A percentile compares a stretch with the other conserved stretches of the same genome.
These are phyloP conservation scores for Trichomonas vaginalis DNA, from an alignment of 208 protist genomes.

Conservation along the genomic window DNA sequence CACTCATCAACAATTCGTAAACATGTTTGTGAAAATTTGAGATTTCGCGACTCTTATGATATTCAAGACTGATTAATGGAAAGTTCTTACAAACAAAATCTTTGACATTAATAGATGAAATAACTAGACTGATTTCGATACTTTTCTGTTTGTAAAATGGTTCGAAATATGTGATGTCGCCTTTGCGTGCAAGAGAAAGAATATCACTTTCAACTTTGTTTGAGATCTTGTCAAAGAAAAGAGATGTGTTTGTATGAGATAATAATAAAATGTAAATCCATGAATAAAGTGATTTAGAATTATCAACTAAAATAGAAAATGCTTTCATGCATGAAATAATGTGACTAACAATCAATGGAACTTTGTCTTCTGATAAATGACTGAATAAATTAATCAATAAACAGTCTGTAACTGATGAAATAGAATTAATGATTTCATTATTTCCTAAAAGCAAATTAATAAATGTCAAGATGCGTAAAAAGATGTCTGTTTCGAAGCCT, in stretches of 20 bases:
- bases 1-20: background rate
- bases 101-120: background rate
- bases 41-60: background rate
- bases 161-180: background rate
- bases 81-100: background rate
- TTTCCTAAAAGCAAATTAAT: background rate
- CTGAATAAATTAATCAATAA: background rate
- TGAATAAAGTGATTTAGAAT: background rate
- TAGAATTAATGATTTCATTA: background rate
- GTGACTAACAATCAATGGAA: background rate
- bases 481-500: background rate
- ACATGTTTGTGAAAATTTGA: background rate
- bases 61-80: background rate
- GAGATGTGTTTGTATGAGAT: background rate
- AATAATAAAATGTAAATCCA: background rate
- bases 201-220: background rate
- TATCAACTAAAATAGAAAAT: background rate
- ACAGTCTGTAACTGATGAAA: background rate
- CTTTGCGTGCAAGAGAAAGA: background rate
- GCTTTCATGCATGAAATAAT: background rate
- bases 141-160: background rate
- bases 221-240: background rate
- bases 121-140: background rate
- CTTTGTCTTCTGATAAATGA: background rate
- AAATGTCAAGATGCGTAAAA: background rate